Base-by-base conservation (phyloP, 2,329 filamentous ascomycete genomes). In the Fusarium beomiforme region DNA sequence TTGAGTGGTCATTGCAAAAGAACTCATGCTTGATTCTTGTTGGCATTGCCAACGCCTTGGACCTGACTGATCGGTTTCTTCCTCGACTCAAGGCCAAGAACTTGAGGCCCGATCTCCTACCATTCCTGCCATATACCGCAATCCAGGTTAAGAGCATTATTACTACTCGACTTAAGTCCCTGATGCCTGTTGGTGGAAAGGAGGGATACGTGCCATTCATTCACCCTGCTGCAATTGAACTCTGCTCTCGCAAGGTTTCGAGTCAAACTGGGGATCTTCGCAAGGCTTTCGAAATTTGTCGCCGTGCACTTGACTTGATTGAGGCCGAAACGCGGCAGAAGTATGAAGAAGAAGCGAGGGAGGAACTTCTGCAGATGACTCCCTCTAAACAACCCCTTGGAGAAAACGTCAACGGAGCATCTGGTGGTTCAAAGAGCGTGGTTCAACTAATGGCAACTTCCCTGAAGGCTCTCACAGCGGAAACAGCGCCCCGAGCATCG, bases 41-140 rank as follows among this genome's bases (percentile, higher is more conserved):
- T 53, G 96, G 96, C 50, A 97, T 99, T 77, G 96, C 96, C 74
- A 99, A 99, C 77, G 96, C 96, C 7, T 86, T 99, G 58, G 96
- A 99, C 79, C 85, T 99, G 61, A 99, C 96, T 0, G 96, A 98
- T 79, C 93, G 96, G 13, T 97, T 98, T 75, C 87, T 99, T 23
- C 96, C 96, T 53, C 92, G 95, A 55, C 88, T 99, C 69, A 98
- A 98, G 84, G 91, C 94, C 23, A 93, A 94, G 76, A 97, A 97
- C 75, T 85, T 99, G 70, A 97, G 95, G 83, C 96, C 96, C 5
- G 90, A 93, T 50, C 87, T 98, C 5, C 88, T 99, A 3, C 93
- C 95, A 0, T 98, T 99, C 79, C 87, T 98, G 70, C 96, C 96
- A 2, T 99, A 99, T 82, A 95, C 91, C 5, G 93, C 94, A 8